phyloP scores from a whole-genome alignment of 2,329 filamentous ascomycete genomes.

The Arachnomyces sp. region DNA sequence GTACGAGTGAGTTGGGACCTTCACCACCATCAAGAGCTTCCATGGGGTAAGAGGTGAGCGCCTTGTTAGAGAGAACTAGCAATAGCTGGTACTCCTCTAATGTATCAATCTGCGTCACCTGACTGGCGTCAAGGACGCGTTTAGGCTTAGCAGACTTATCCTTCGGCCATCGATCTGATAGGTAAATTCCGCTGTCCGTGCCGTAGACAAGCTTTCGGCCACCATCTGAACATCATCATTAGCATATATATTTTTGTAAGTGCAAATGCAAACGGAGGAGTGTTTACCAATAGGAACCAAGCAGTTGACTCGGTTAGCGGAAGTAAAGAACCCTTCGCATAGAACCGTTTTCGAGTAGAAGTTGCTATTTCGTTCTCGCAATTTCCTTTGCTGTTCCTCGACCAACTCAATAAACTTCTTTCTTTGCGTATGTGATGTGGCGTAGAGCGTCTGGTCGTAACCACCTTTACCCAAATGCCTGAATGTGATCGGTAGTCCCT shows the following conservation, averaged over 20 bases:
- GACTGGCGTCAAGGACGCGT: slow-evolving; percentile 75
- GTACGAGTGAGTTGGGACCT: slow-evolving; percentile 61
- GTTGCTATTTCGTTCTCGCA: slow-evolving; percentile 65
- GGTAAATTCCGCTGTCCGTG: slow-evolving; percentile 87
- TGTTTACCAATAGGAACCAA: slow-evolving; percentile 78
- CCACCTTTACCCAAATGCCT: slow-evolving; percentile 91
- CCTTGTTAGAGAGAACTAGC: slow-evolving; percentile 87
- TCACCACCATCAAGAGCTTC: slow-evolving; percentile 81
- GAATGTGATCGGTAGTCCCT: slow-evolving; percentile 93
- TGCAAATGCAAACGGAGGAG: not conserved
- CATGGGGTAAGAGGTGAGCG: slow-evolving; percentile 79
- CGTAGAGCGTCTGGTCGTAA: slow-evolving; percentile 85
- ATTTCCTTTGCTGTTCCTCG: slow-evolving; percentile 76
- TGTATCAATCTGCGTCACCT: slow-evolving; percentile 91
- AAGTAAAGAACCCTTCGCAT: slow-evolving; percentile 85
- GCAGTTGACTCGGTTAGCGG: slow-evolving; percentile 84
- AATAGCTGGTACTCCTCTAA: slow-evolving; percentile 91
- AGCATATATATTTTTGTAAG: slow-evolving; percentile 1
- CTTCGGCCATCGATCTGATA: slow-evolving; percentile 84
- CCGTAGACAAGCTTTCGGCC: slow-evolving; percentile 91
- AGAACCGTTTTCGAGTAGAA: slow-evolving; percentile 62
- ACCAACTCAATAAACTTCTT: slow-evolving; percentile 98
- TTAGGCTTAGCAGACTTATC: slow-evolving; percentile 66
- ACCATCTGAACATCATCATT: slow-evolving; percentile 57
- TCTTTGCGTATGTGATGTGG: slow-evolving; percentile 73